These are phyloP conservation scores for Allomyces macrogynus DNA, from an alignment of 192 early-diverging fungal species.

Conservation along the genomic window DNA sequence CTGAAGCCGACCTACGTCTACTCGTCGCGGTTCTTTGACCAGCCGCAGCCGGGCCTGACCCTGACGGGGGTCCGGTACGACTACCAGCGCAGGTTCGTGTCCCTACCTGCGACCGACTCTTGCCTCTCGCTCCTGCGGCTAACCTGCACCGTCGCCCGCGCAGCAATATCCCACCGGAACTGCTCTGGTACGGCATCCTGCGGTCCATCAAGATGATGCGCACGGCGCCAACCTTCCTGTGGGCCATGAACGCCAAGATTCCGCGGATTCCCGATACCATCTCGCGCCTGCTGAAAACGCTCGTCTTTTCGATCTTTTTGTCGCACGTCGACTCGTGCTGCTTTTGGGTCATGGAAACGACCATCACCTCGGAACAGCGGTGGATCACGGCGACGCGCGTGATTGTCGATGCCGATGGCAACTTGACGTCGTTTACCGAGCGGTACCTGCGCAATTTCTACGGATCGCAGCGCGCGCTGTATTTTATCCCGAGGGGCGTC, in stretches of 20 bases:
- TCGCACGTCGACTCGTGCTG: background rate
- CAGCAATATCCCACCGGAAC: background rate
- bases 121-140: background rate
- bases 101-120: background rate
- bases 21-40: too few species aligned
- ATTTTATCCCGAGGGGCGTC: background rate
- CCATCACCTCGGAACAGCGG: background rate
- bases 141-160: background rate
- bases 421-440: background rate
- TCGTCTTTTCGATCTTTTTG: background rate
- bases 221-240: background rate
- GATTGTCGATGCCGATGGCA: background rate
- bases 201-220: background rate
- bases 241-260: background rate
- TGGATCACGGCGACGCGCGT: background rate
- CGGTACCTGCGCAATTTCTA: background rate
- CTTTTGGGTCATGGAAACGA: background rate
- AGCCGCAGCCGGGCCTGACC: background rate
- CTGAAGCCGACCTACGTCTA: too few species aligned
- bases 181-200: background rate
- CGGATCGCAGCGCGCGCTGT: background rate
- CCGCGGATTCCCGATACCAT: background rate
- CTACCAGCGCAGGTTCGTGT: background rate
- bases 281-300: background rate
- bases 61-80: background rate